Conservation (phyloP, 2,329 filamentous ascomycete genomes). For the Metarhizium album region DNA sequence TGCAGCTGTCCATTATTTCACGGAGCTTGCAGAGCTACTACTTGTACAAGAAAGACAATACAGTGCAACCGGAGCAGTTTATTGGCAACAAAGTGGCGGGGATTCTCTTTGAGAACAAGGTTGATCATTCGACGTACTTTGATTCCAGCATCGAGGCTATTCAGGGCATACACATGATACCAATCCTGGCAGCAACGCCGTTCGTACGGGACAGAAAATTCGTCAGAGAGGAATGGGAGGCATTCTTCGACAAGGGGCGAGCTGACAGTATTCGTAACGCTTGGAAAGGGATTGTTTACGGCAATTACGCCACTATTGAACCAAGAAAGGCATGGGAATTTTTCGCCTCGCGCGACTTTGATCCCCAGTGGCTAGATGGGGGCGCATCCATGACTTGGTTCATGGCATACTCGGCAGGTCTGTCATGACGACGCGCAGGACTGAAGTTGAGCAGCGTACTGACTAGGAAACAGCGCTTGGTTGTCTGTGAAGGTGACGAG, state of each 20-base stretch:
- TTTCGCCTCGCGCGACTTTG: constrained; percentile 57
- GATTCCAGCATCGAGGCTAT: constrained; percentile 62
- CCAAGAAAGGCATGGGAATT: constrained; percentile 60
- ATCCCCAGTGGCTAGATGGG: constrained; percentile 63
- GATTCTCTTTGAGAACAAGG: constrained; percentile 86
- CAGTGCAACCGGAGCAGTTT: constrained; percentile 61
- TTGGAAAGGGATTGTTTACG: constrained; percentile 79
- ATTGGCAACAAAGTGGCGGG: constrained; percentile 65
- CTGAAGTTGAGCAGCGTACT: constrained; percentile 10
- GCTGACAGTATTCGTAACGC: constrained; percentile 57
- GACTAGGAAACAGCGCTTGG: constrained; percentile 6
- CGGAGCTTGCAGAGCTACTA: constrained; percentile 73
- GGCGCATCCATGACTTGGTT: constrained; percentile 82
- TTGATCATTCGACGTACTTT: constrained; percentile 88
- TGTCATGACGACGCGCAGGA: constrained; percentile 14
- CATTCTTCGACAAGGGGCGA: constrained; percentile 60
- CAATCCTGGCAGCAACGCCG: constrained; percentile 56
- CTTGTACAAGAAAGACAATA: constrained; percentile 62
- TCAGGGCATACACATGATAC: constrained; percentile 74
- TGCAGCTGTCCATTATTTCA: constrained; percentile 72
- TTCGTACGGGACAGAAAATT: constrained; percentile 59
- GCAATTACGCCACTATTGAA: constrained; percentile 70
- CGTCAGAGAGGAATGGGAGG: constrained; percentile 72
- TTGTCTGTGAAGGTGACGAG: not conserved
- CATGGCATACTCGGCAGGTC: constrained; percentile 65